A percentile compares a stretch with the other conserved stretches of the same genome.
phyloP scores from a whole-genome alignment of 2,329 filamentous ascomycete species.

The Stachybotrys elegans region DNA sequence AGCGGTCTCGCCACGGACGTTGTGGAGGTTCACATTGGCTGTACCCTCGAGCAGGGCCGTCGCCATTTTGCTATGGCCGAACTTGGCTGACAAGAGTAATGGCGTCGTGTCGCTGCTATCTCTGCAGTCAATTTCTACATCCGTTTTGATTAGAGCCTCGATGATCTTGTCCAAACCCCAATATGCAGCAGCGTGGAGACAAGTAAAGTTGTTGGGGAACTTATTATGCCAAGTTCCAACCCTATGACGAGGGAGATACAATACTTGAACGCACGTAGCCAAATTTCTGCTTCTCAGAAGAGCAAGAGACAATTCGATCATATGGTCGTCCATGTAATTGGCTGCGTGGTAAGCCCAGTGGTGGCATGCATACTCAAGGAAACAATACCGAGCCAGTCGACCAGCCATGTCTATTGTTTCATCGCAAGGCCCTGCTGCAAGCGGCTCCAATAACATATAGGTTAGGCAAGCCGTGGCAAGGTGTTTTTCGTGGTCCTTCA shows the following conservation, averaged over 20 bases:
- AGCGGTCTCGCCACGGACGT: conserved; percentile 7
- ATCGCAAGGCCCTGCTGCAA: conserved; percentile 4
- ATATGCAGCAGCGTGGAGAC: conserved; percentile 8
- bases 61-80: neutral
- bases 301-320: neutral
- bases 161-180: conserved; percentile 9
- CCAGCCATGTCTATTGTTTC: conserved; percentile 2
- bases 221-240: conserved; percentile 5
- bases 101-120: conserved; percentile 7
- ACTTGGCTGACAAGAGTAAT: conserved; percentile 4
- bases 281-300: conserved; percentile 1
- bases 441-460: conserved; percentile 8
- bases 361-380: conserved; percentile 7
- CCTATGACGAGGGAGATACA: conserved; percentile 6
- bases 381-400: conserved; percentile 6
- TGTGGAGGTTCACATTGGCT: conserved; percentile 3
- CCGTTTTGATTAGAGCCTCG: neutral
- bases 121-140: conserved; percentile 1
- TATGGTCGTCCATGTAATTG: neutral
- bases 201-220: conserved; percentile 8
- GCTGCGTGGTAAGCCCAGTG: conserved; percentile 6
- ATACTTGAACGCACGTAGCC: conserved; percentile 6
- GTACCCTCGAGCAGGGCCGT: conserved; percentile 2
- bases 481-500: conserved; percentile 4
- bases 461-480: conserved; percentile 6